These are phyloP conservation scores for Hsuehochloa calcarea DNA, from an alignment of 176 grass and related monocot genomes.

Conservation along the genomic window DNA sequence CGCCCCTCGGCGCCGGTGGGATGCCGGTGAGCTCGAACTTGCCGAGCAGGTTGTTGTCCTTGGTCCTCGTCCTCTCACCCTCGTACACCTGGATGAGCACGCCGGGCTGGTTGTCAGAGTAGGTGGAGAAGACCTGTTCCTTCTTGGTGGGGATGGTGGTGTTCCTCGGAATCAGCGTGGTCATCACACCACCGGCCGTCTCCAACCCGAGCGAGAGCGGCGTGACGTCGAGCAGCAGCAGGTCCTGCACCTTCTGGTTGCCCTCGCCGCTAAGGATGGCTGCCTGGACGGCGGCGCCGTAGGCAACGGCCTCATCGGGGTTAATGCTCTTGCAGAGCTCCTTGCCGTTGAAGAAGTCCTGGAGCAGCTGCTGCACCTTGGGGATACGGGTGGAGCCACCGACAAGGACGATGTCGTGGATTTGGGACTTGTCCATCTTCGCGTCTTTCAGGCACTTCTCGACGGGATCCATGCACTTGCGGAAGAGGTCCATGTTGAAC, in stretches of 20 bases:
- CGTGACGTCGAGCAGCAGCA: conserved; percentile 73
- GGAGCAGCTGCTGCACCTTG: conserved; percentile 74
- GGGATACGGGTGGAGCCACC: conserved; percentile 82
- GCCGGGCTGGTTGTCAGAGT: conserved; percentile 88
- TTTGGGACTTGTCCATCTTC: conserved; percentile 61
- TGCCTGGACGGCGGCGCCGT: conserved; percentile 71
- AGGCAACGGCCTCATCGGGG: conserved; percentile 83
- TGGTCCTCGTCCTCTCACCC: conserved; percentile 68
- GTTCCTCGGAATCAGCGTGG: conserved; percentile 73
- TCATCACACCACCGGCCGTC: conserved; percentile 70
- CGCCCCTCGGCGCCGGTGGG: conserved; percentile 57
- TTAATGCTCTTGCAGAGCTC: conserved; percentile 93
- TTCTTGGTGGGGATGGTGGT: conserved; percentile 91
- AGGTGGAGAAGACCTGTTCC: conserved; percentile 92
- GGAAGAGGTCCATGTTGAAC: neutral
- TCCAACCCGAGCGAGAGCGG: conserved; percentile 77
- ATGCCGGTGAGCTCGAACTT: conserved; percentile 82
- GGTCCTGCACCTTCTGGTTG: conserved; percentile 65
- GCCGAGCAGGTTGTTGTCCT: conserved; percentile 74
- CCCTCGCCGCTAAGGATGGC: conserved; percentile 74
- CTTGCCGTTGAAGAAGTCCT: conserved; percentile 81
- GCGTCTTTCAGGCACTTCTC: conserved; percentile 43
- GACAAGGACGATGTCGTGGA: conserved; percentile 74
- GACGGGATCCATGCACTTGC: too few species aligned
- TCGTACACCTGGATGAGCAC: conserved; percentile 83